Percentiles rank a stretch among this genome's conserved stretches.
phyloP scores from a whole-genome alignment of 805 yeast genomes.

The Barnettozyma populi region DNA sequence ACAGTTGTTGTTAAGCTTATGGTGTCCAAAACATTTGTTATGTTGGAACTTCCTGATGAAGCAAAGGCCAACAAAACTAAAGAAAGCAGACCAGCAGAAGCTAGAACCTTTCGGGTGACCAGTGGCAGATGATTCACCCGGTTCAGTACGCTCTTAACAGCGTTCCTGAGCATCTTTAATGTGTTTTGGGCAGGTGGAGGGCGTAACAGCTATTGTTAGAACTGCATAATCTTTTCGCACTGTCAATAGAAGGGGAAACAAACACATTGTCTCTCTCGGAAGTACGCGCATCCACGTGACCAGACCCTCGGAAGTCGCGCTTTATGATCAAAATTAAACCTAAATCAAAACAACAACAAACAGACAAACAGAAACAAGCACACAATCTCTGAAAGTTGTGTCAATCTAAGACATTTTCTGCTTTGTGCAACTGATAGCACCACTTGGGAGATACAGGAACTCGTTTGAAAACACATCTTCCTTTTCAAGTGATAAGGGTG shows the following conservation, averaged over 20 bases:
- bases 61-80: background rate
- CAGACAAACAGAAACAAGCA: background rate
- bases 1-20: background rate
- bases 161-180: background rate
- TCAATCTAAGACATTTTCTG: background rate
- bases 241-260: too few species aligned
- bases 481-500: background rate
- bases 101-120: background rate
- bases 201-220: too few species aligned
- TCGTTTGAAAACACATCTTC: background rate
- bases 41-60: background rate
- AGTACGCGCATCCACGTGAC: background rate
- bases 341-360: background rate
- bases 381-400: background rate
- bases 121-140: background rate
- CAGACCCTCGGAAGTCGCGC: slow-evolving; percentile 1
- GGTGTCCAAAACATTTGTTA: background rate
- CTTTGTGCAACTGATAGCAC: background rate
- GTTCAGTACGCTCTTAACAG: background rate
- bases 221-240: too few species aligned
- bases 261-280: background rate
- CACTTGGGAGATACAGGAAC: background rate
- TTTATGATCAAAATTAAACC: background rate
- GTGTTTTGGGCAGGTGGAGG: too few species aligned
- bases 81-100: background rate